These are phyloP conservation scores for Penicillium sp. DNA, from an alignment of 2,329 filamentous ascomycete genomes.

Conservation along the genomic window DNA sequence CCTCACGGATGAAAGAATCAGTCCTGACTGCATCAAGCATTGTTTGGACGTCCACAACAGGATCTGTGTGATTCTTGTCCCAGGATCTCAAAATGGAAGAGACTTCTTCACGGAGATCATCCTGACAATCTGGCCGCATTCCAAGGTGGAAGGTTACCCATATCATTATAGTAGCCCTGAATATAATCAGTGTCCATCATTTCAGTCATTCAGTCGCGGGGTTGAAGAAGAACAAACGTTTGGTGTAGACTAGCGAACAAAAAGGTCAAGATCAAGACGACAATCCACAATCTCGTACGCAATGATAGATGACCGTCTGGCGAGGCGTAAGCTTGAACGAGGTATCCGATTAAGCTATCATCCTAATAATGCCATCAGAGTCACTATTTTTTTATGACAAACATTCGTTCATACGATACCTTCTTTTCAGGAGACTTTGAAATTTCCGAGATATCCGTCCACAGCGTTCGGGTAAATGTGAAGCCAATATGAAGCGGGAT, in stretches of 20 bases:
- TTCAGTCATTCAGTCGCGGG: not conserved
- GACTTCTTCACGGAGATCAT: not conserved
- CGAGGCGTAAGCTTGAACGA: not conserved
- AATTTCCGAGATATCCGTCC: not conserved
- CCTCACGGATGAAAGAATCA: conserved; percentile 3
- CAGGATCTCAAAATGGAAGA: not conserved
- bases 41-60: not conserved
- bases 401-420: not conserved
- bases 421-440: not conserved
- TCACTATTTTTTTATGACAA: not conserved
- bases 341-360: not conserved
- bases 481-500: not conserved
- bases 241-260: not conserved
- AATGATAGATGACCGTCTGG: not conserved
- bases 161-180: conserved; percentile 1
- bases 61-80: not conserved
- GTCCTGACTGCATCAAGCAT: not conserved
- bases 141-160: not conserved
- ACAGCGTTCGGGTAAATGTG: not conserved
- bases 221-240: not conserved
- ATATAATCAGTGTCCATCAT: not conserved
- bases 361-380: not conserved
- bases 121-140: not conserved
- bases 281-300: not conserved
- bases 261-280: conserved; percentile 2